Percentiles rank a stretch among this genome's conserved stretches.
phyloP scores from a whole-genome alignment of 1,284 basidiomycete genomes.

The Ceraceosorus guamensis region DNA sequence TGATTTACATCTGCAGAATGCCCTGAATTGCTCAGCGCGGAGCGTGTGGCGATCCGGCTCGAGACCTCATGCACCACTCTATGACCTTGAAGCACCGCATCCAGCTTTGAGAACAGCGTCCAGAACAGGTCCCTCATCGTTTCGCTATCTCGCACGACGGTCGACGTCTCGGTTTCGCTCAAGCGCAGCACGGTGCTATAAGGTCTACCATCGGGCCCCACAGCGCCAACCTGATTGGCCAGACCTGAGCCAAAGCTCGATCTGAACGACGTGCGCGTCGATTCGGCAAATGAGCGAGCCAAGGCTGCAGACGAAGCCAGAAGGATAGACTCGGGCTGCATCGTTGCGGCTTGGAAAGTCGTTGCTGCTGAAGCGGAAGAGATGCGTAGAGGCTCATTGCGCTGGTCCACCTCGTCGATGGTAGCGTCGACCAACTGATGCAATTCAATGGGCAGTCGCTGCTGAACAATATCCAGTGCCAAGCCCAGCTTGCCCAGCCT shows the following conservation, averaged over 20 bases:
- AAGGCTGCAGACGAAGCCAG: conserved; percentile 31
- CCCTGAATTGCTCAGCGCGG: conserved; percentile 5
- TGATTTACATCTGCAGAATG: conserved; percentile 8
- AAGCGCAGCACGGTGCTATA: conserved; percentile 20
- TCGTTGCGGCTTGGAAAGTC: conserved; percentile 51
- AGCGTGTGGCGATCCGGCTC: conserved; percentile 24
- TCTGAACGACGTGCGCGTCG: conserved; percentile 6
- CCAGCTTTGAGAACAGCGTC: conserved; percentile 93
- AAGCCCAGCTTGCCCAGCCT: conserved; percentile 80
- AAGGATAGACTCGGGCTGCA: conserved; percentile 57
- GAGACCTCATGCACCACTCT: conserved; percentile 81
- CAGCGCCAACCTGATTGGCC: background rate
- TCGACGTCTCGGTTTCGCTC: conserved; percentile 28
- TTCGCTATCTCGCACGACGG: conserved; percentile 38
- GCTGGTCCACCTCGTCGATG: conserved; percentile 76
- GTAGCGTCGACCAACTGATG: conserved; percentile 78
- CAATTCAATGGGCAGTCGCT: conserved; percentile 77
- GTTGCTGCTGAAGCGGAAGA: conserved; percentile 55
- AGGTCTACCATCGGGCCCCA: conserved; percentile 5
- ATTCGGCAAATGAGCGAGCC: conserved; percentile 54
- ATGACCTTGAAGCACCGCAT: conserved; percentile 89
- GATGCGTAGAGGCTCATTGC: conserved; percentile 44
- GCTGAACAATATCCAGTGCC: conserved; percentile 74
- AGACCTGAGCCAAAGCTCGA: conserved; percentile 12
- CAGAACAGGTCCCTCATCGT: conserved; percentile 77